Evolutionary conservation across 2,329 filamentous ascomycete genomes (phyloP).

Genomic region (Fusarium virguliforme): DNA sequence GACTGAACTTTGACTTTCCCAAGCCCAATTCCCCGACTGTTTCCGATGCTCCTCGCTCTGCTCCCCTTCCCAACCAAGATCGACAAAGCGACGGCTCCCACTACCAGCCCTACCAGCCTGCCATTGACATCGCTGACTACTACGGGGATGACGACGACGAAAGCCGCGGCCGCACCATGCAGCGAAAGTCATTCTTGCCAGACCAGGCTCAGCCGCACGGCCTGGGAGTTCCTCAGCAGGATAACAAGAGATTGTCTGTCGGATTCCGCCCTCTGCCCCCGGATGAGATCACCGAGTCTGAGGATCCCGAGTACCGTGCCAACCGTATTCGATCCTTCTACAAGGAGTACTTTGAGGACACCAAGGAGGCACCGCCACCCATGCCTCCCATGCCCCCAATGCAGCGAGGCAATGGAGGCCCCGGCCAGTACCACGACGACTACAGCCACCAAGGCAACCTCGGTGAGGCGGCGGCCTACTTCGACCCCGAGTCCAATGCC

Average conservation of each 20-base stretch:
- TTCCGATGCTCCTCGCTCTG: constrained; percentile 40
- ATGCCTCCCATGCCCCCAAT: constrained; percentile 57
- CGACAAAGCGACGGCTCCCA: constrained; percentile 43
- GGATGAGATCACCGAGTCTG: constrained; percentile 82
- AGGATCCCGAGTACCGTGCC: constrained; percentile 93
- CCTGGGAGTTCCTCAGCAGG: constrained; percentile 70
- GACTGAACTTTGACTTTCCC: constrained; percentile 57
- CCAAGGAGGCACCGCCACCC: constrained; percentile 66
- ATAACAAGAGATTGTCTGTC: constrained; percentile 75
- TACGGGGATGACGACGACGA: constrained; percentile 55
- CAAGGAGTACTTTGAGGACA: constrained; percentile 98
- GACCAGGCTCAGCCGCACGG: constrained; percentile 53
- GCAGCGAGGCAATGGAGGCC: constrained; percentile 46
- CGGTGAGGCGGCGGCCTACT: constrained; percentile 76
- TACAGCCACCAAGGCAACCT: constrained; percentile 77
- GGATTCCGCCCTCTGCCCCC: constrained; percentile 90
- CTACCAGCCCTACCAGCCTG: constrained; percentile 48
- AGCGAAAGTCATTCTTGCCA: constrained; percentile 49
- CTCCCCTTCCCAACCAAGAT: constrained; percentile 40
- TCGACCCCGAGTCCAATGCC: constrained; percentile 77
- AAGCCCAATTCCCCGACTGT: constrained; percentile 50
- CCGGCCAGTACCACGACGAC: constrained; percentile 78
- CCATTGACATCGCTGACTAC: constrained; percentile 54
- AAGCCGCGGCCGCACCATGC: constrained; percentile 57
- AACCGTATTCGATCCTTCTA: constrained; percentile 99